Evolutionary conservation across 345 rosid species (phyloP), one percentile per base, ranked within the genome.

Genomic region (Pistacia vera): DNA sequence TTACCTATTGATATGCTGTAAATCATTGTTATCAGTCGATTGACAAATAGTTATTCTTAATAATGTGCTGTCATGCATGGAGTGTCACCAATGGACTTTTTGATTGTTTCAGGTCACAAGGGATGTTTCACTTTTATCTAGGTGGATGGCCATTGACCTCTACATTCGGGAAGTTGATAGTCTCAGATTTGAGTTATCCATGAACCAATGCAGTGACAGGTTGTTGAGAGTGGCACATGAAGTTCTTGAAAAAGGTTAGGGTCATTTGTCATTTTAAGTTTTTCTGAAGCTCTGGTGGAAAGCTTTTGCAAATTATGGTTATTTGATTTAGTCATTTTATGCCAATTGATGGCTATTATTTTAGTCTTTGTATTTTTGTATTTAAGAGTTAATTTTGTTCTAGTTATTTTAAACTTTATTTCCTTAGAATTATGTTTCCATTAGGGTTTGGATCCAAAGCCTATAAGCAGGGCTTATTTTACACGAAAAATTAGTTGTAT

Each of bases 111-210:
- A 95, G 99, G 98, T 93, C 36, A 95, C 98, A 16, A 93, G 90
- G 78, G 97, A 93, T 82, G 97, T 95, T 62, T 90, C 97, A 63
- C 94, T 95, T 60, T 84, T 95, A 74, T 95, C 99, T 65, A 92
- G 99, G 77, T 95, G 99, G 99, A 93, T 95, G 99, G 91, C 98
- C 70, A 85, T 92, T 60, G 99, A 95, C 87, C 85, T 95, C 60
- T 93, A 93, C 82, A 89, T 90, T 70, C 83, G 97, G 75, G 99
- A 93, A 83, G 86, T 91, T 76, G 99, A 93, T 82, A 90, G 92
- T 81, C 92, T 95, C 70, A 90, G 97, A 84, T 95, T 95, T 78
- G 99, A 95, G 83, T 85, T 95, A 38, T 93, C 99, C 66, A 92
- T 92, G 88, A 87, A 72, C 68, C 83, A 85, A 62, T 95, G 99